Conservation (phyloP, 2,329 filamentous ascomycete species). For the Daldinia sp. region DNA sequence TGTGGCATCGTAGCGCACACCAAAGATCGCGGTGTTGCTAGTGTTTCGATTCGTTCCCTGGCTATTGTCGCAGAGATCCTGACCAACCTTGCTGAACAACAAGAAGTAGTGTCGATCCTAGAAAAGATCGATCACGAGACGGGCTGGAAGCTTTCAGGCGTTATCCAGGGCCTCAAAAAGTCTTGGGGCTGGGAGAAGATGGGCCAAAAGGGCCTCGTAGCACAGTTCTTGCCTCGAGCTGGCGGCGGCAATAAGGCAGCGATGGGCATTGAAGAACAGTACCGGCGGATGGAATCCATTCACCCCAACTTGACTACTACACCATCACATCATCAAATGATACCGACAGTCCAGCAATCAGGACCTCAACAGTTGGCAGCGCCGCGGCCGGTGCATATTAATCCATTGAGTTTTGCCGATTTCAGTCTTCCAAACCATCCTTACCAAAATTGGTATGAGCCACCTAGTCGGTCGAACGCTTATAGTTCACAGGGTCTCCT, state of each 20-base stretch:
- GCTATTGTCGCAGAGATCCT: conserved; percentile 80
- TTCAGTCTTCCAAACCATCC: conserved; percentile 82
- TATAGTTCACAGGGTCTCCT: conserved; percentile 42
- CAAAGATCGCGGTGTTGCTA: conserved; percentile 80
- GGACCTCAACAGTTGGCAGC: conserved; percentile 44
- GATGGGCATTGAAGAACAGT: conserved; percentile 19
- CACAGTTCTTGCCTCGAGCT: conserved; percentile 39
- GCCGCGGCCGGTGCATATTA: conserved; percentile 56
- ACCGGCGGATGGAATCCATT: conserved; percentile 35
- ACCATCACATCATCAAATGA: conserved; percentile 39
- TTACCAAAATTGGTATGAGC: conserved; percentile 82
- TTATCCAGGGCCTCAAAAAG: conserved; percentile 76
- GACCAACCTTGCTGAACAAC: conserved; percentile 73
- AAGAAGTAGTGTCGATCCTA: conserved; percentile 81
- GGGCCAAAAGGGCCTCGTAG: conserved; percentile 38
- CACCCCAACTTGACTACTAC: conserved; percentile 32
- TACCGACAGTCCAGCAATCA: conserved; percentile 28
- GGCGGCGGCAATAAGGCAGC: conserved; percentile 6
- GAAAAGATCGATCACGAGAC: conserved; percentile 78
- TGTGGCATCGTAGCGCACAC: conserved; percentile 90
- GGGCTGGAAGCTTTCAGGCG: conserved; percentile 77
- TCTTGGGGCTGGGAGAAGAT: conserved; percentile 77
- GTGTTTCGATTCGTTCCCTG: conserved; percentile 80
- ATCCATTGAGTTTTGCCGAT: conserved; percentile 78
- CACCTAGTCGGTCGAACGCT: conserved; percentile 62